Evolutionary conservation across 1,284 basidiomycete genomes (phyloP).

Genomic region (Irpex sp.): DNA sequence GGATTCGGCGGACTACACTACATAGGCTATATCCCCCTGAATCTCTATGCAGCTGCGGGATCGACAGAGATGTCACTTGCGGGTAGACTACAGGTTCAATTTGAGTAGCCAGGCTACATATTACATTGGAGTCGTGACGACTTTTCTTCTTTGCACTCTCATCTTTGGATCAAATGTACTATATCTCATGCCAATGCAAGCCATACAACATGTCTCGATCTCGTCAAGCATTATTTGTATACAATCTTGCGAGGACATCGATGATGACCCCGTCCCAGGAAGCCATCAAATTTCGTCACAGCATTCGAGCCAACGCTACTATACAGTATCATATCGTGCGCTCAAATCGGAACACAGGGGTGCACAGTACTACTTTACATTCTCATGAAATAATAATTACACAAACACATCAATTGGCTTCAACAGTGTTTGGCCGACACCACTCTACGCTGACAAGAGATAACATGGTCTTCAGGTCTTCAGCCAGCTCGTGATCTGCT

Average conservation of each 20-base stretch:
- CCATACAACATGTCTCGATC: not conserved
- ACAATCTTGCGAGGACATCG: not conserved
- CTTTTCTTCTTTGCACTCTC: not conserved
- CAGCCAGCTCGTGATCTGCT: conserved; percentile 10
- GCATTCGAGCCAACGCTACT: not conserved
- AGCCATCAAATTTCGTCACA: not conserved
- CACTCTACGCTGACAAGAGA: not conserved
- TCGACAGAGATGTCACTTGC: conserved; percentile 16
- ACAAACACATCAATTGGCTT: not conserved
- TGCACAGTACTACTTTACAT: no score
- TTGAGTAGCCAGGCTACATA: not conserved
- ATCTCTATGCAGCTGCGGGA: conserved; percentile 34
- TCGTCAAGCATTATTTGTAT: not conserved
- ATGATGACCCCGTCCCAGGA: not conserved
- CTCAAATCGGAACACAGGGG: no score
- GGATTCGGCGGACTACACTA: conserved; percentile 61
- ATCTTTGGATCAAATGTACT: not conserved
- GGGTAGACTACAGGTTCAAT: not conserved
- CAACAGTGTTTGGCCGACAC: not conserved
- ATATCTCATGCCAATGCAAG: not conserved
- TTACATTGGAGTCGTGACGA: not conserved
- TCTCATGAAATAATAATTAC: no score
- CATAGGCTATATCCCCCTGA: conserved; percentile 53
- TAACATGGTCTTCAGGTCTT: conserved; percentile 5
- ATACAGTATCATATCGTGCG: no score